These are phyloP conservation scores for Brassica incana DNA, from an alignment of 345 rosid species.

Conservation along the genomic window DNA sequence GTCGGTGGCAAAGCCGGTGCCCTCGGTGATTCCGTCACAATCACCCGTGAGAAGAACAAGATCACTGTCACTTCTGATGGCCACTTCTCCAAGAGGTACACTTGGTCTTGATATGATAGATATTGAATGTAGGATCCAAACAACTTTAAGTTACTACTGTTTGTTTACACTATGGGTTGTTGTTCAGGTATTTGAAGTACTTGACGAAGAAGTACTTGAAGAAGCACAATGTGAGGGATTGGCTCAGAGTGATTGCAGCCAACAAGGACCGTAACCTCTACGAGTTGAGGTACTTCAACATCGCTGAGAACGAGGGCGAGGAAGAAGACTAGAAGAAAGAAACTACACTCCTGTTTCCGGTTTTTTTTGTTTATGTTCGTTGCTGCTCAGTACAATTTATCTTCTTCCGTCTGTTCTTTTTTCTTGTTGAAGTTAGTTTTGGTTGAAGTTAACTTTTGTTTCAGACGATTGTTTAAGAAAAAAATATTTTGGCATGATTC, in stretches of 20 bases:
- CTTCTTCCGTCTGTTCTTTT: neutral
- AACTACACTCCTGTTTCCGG: neutral
- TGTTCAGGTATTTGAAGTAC: constrained; percentile 47
- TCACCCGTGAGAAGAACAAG: constrained; percentile 66
- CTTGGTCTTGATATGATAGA: too few species aligned
- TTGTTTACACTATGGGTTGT: too few species aligned
- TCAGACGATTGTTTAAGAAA: neutral
- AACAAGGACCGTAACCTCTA: constrained; percentile 84
- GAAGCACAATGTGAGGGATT: constrained; percentile 92
- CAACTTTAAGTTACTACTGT: too few species aligned
- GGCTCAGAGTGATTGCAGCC: constrained; percentile 89
- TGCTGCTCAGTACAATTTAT: constrained; percentile 12
- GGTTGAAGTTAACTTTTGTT: constrained; percentile 11
- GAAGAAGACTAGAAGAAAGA: constrained; percentile 62
- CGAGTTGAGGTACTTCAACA: constrained; percentile 92
- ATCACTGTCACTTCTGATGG: constrained; percentile 71
- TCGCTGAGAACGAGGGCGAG: constrained; percentile 92
- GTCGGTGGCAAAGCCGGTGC: constrained; percentile 85
- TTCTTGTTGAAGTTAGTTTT: constrained; percentile 23
- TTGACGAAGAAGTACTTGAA: constrained; percentile 89
- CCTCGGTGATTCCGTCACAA: constrained; percentile 58
- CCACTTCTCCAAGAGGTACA: constrained; percentile 77
- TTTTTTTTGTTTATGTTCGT: constrained; percentile 3
- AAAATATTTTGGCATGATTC: neutral
- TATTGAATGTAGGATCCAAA: too few species aligned